A percentile compares a stretch with the other conserved stretches of the same genome.
phyloP scores from a whole-genome alignment of 768 basidiomycete species.

The Hydnomerulius pinastri region DNA sequence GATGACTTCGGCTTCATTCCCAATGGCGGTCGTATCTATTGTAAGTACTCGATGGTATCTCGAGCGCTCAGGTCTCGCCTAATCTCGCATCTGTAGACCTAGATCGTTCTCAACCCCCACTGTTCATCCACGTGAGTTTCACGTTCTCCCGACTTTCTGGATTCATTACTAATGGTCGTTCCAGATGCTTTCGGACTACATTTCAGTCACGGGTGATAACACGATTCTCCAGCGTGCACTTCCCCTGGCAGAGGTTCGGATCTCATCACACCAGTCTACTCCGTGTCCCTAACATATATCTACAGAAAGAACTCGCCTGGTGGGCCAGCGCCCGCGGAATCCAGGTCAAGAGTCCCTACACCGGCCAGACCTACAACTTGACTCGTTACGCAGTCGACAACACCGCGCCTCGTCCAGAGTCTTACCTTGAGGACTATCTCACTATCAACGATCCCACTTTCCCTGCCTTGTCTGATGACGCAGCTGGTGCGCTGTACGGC shows the following conservation, averaged over 20 bases:
- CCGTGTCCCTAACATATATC: background rate
- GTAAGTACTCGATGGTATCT: conserved; percentile 38
- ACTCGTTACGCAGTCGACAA: conserved; percentile 79
- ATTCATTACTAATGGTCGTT: background rate
- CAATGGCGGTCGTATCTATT: conserved; percentile 92
- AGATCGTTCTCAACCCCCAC: conserved; percentile 89
- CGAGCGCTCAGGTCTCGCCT: background rate
- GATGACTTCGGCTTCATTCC: conserved; percentile 87
- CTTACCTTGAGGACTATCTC: conserved; percentile 74
- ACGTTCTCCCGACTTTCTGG: background rate
- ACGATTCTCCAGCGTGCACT: conserved; percentile 77
- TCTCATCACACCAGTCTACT: background rate
- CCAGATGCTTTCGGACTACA: conserved; percentile 90
- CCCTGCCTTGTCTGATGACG: conserved; percentile 56
- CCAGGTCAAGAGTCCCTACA: conserved; percentile 68
- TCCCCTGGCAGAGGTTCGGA: conserved; percentile 75
- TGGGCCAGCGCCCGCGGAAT: conserved; percentile 77
- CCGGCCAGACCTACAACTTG: conserved; percentile 64
- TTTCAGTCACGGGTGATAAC: conserved; percentile 68
- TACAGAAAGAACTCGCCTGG: conserved; percentile 78
- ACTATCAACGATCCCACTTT: conserved; percentile 71
- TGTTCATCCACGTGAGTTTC: conserved; percentile 72
- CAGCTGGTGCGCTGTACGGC: conserved; percentile 70
- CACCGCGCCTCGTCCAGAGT: conserved; percentile 88
- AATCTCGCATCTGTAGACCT: conserved; percentile 50